Evolutionary conservation across 2,329 filamentous ascomycete species (phyloP).

Genomic region (Colletotrichum lindemuthianum): DNA sequence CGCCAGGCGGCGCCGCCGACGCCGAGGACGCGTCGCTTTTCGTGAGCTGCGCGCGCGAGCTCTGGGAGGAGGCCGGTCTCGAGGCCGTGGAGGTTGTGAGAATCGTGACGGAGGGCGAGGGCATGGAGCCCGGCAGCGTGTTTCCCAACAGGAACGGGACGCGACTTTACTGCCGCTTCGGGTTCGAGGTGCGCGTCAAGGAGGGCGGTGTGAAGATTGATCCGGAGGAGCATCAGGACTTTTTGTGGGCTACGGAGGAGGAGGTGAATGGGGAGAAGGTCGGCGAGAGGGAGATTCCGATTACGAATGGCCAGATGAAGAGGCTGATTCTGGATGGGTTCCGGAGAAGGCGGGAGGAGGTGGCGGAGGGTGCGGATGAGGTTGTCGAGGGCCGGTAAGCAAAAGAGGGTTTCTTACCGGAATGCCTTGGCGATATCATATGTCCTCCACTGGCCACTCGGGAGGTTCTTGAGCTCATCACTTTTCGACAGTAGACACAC

Average conservation of each 20-base stretch:
- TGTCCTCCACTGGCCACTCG: too few species aligned
- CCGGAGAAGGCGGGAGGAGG: slow-evolving; percentile 38
- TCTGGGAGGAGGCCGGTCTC: slow-evolving; percentile 59
- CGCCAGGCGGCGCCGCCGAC: slow-evolving; percentile 60
- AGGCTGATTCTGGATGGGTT: slow-evolving; percentile 46
- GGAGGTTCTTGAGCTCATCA: too few species aligned
- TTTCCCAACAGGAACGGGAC: slow-evolving; percentile 49
- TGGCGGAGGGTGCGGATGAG: neutral
- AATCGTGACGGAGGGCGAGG: slow-evolving; percentile 43
- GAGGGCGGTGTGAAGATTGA: slow-evolving; percentile 46
- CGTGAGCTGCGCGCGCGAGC: slow-evolving; percentile 56
- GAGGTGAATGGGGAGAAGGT: slow-evolving; percentile 44
- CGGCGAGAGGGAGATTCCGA: slow-evolving; percentile 43
- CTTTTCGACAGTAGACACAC: too few species aligned
- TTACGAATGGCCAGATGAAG: slow-evolving; percentile 42
- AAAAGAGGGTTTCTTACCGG: too few species aligned
- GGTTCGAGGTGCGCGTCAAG: slow-evolving; percentile 50
- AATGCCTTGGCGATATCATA: too few species aligned
- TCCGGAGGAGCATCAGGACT: slow-evolving; percentile 53
- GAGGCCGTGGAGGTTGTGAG: slow-evolving; percentile 41
- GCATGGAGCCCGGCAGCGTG: slow-evolving; percentile 38
- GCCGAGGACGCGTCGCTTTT: slow-evolving; percentile 52
- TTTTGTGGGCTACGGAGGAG: slow-evolving; percentile 51
- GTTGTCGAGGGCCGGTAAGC: neutral
- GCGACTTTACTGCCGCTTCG: slow-evolving; percentile 44